Conservation (phyloP, 2,329 filamentous ascomycete genomes). For the Paramyrothecium roridum region DNA sequence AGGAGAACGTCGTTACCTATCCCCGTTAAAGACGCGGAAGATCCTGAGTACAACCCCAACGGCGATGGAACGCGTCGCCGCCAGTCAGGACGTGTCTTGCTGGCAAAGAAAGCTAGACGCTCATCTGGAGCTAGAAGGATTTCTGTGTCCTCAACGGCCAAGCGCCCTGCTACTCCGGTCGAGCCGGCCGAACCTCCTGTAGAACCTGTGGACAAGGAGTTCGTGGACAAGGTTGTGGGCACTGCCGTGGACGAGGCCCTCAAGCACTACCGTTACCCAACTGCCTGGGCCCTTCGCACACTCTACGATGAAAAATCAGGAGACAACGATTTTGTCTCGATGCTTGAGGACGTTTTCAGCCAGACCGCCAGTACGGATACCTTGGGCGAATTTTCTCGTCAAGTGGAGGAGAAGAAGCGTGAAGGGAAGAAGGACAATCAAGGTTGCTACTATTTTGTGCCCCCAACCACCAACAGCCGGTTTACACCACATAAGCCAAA, state of each 20-base stretch:
- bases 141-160: constrained; percentile 15
- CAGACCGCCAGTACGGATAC: constrained; percentile 54
- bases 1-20: constrained; percentile 14
- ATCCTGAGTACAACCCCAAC: constrained; percentile 42
- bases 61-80: constrained; percentile 26
- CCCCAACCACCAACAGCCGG: constrained; percentile 38
- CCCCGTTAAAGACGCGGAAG: constrained; percentile 26
- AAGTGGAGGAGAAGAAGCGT: constrained; percentile 52
- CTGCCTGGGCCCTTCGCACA: constrained; percentile 58
- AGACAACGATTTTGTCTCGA: constrained; percentile 49
- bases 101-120: constrained; percentile 23
- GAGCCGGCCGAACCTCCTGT: constrained; percentile 8
- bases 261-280: constrained; percentile 54
- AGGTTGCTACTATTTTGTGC: constrained; percentile 52
- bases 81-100: constrained; percentile 27
- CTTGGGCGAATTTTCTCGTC: constrained; percentile 45
- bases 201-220: constrained; percentile 35
- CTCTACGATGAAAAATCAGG: constrained; percentile 56
- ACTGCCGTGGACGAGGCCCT: constrained; percentile 57
- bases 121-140: constrained; percentile 16
- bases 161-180: constrained; percentile 5
- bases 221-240: constrained; percentile 52
- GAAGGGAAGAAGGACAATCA: constrained; percentile 53
- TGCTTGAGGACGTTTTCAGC: constrained; percentile 56
- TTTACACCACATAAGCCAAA: constrained; percentile 42